Evolutionary conservation across 78 protist species (phyloP), one percentile per base, ranked within the genome.

Genomic region (Tieghemostelium lacteum): DNA sequence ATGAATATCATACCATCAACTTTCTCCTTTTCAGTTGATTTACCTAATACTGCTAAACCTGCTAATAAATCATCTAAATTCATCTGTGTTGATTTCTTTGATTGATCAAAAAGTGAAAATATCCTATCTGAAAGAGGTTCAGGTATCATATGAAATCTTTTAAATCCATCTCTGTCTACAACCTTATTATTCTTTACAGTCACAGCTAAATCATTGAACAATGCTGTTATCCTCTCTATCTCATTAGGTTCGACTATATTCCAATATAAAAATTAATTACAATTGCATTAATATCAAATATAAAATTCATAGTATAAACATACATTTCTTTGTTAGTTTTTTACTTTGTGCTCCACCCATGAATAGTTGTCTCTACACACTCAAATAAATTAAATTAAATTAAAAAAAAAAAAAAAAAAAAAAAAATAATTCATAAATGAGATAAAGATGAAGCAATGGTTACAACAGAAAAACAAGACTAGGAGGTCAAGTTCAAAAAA

Each of bases 161-260:
- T 83, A 54, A 83, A 83, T 40, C 89, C 89, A 83, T 83, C 89
- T 45, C 77, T 83, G 52, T 83, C 89, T 19, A 83, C 63, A 8
- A 62, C 45, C 40, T 70, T 66, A 29, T 57, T 64, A 2, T 62
- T 57, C 42, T 83, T 83, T 20, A 83, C 75, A 28, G 74, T n/a
- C n/a, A 73, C 74, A 39, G 89, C 63, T 49, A 83, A 63, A 69
- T 83, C 89, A 58, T 83, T 83, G 42, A 83, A 83, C 57, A 83
- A 58, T 36, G 60, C 39, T 60, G 58, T 61, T 22, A 83, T 60
- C 57, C 61, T 83, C 2, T 83, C 89, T 17, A 70, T 29, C 31
- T 66, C 76, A 37, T 33, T 69, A 17, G 19, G 60, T 45, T 83
- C 89, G n/a, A n/a, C n/a, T n/a, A n/a, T n/a, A n/a, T n/a, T n/a